Evolutionary conservation across 169 alveolate genomes (phyloP), one percentile per base, ranked within the genome.

Genomic region (Eimeria sp.): DNA sequence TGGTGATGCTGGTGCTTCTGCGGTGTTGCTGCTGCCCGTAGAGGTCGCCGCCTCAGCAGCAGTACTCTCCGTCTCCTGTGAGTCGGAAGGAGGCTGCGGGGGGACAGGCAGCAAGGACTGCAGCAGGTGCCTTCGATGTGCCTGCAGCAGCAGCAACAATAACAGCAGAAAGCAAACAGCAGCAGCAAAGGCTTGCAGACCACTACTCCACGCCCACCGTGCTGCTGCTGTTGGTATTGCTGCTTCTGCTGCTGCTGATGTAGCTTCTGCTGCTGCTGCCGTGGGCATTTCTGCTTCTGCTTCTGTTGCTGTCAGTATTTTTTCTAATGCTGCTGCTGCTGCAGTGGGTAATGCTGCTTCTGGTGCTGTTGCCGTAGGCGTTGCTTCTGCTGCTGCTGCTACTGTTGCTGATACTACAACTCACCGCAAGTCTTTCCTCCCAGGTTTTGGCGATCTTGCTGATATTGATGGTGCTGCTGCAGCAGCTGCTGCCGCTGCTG

Each of bases 381-480:
- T 40, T 66, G 76, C 76, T 66, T 3, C 76, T n/a, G 76, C 9
- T 66, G 71, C 30, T 62, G 30, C 71, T 62, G 30, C 30, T 1
- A 23, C 71, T 30, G 56, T 64, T 77, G 87, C 62, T 20, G 87
- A 20, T 77, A 16, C 87, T 43, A 27, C 87, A 2, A 49, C 89
- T 82, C 89, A 82, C 89, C 74, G 89, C 89, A 23, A 82, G 66
- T 82, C 89, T 49, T 54, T 82, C 89, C 54, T 82, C 89, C 89
- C 89, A 82, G 27, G 4, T n/a, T 49, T 54, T 82, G 71, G 74
- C 72, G 33, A 54, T 82, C 54, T 54, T 82, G 72, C 14, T 82
- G 71, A 60, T 82, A 64, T 33, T 82, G 89, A 33, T 82, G 89
- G 33, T 8, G 74, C 37, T 82, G 89, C 56, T 82, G 40, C 20